Base-by-base conservation (phyloP, 768 basidiomycete species). In the Rhizopogon vinicolor region DNA sequence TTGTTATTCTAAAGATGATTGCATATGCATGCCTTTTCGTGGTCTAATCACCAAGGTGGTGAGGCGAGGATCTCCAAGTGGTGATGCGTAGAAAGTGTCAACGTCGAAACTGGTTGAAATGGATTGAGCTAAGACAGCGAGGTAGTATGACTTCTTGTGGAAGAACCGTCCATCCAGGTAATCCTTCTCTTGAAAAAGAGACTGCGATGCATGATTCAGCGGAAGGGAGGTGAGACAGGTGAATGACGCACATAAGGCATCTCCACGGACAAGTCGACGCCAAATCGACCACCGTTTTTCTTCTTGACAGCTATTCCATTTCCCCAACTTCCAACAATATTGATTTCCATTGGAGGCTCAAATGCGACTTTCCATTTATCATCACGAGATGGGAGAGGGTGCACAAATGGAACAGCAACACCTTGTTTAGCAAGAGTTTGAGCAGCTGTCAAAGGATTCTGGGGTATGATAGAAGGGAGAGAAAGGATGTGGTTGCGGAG, bases 131-230 rank as follows among this genome's bases (percentile, higher is more conserved):
- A 98, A 74, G 4, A 81, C 82, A 7, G 93, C 88, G 18, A 98
- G 80, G 70, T 92, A 99, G 66, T 89, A 93, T 0, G 92, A 86
- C 40, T 91, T 79, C 66, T 98, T 98, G 66, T 95, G 89, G 67
- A 96, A 95, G 68, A 89, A 93, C 10, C 97, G 83, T 7, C 85
- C 82, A 65, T 94, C 87, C 55, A 93, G 75, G 60, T 93, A 91
- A 65, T 98, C 95, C 67, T 98, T 99, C 64, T 95, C 92, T 74
- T 96, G 92, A 64, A 98, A 95, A n/a, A 97, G 74, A 45, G 62
- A 68, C 89, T 90, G 53, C 5, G 35, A 13, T 18, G 33, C 14
- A 13, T 48, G 52, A 51, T 54, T 56, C 50, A 51, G 45, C 9
- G 53, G 46, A 14, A 9, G 7, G 52, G 14, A 29, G 28, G n/a